phyloP scores from a whole-genome alignment of 306 rosid species.

The Fragaria vesca region DNA sequence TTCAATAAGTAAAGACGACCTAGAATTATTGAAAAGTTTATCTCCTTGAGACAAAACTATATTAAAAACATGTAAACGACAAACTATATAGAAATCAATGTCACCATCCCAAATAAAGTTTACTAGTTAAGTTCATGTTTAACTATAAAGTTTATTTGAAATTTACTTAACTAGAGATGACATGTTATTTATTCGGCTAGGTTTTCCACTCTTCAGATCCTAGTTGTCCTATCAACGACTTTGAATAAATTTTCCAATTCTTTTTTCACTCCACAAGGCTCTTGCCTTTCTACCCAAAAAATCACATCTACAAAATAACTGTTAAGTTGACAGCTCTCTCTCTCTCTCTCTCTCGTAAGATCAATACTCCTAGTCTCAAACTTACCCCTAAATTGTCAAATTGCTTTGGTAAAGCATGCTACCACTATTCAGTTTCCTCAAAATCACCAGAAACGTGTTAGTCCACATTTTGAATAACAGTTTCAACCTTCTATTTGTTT shows the following conservation, averaged over 20 bases:
- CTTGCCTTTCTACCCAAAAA: background rate
- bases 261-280: background rate
- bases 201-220: background rate
- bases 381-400: background rate
- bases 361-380: background rate
- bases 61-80: background rate
- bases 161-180: background rate
- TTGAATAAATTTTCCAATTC: no score
- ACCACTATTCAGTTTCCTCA: background rate
- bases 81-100: background rate
- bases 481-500: background rate
- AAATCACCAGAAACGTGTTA: background rate
- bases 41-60: background rate
- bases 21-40: slow-evolving; percentile 4
- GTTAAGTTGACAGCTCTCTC: background rate
- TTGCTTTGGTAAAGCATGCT: background rate
- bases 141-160: background rate
- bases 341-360: background rate
- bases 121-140: background rate
- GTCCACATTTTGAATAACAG: background rate
- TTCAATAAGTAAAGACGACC: slow-evolving; percentile 16
- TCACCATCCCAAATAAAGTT: background rate
- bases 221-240: background rate
- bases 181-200: background rate
- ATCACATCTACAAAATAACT: background rate